These are phyloP conservation scores for Bipolaris bicolor DNA, from an alignment of 2,329 filamentous ascomycete genomes.

Conservation along the genomic window DNA sequence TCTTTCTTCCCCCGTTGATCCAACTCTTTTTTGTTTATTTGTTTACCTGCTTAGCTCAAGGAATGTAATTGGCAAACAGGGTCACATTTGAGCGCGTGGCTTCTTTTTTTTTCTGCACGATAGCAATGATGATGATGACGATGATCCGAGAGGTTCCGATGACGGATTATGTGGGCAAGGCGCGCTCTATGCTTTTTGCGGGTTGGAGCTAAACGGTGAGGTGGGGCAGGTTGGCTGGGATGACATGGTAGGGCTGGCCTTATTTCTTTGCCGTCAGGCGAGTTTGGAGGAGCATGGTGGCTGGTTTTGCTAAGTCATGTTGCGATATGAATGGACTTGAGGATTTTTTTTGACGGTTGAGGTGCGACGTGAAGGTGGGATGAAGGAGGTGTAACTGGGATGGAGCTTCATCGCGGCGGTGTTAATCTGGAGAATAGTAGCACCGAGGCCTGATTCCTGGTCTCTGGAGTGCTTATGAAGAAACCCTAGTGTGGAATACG, in stretches of 20 bases:
- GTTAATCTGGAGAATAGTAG: no score
- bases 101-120: not conserved
- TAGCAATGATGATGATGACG: not conserved
- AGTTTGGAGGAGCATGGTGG: not conserved
- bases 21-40: not conserved
- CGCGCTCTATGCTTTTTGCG: slow-evolving; percentile 2
- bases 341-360: not conserved
- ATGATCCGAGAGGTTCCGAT: slow-evolving; percentile 8
- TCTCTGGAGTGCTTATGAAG: no score
- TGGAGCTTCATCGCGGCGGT: no score
- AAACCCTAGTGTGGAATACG: not conserved
- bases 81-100: not conserved
- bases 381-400: no score
- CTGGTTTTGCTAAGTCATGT: not conserved
- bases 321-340: not conserved
- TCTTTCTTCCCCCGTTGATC: not conserved
- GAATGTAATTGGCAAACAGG: not conserved
- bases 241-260: not conserved
- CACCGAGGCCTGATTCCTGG: no score
- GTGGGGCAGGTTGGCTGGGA: not conserved
- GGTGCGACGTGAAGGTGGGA: not conserved
- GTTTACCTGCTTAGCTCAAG: not conserved
- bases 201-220: not conserved
- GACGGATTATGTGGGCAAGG: not conserved
- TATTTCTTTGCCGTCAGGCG: not conserved